Evolutionary conservation across 2,329 filamentous ascomycete genomes (phyloP).

Genomic region (Cladosporium sp.): DNA sequence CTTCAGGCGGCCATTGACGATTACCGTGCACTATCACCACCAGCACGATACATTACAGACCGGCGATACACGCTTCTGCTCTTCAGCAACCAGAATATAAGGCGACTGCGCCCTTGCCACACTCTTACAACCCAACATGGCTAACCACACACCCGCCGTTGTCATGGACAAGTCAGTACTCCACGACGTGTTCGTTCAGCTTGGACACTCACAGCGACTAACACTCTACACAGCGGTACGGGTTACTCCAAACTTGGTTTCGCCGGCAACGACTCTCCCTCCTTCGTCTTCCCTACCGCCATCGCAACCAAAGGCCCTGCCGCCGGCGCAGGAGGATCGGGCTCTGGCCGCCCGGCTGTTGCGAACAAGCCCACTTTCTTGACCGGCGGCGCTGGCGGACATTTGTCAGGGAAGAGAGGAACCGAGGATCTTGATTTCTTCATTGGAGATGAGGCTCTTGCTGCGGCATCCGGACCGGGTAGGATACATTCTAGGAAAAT

Average conservation of each 20-base stretch:
- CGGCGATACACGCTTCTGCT: not conserved
- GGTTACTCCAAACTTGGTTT: constrained; percentile 99
- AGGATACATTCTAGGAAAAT: constrained; percentile 29
- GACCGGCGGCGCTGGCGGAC: constrained; percentile 82
- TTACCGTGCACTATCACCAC: not conserved
- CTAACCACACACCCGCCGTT: constrained; percentile 99
- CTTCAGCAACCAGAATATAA: not conserved
- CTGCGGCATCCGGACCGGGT: constrained; percentile 81
- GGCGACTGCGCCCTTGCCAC: constrained; percentile 2
- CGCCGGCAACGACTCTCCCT: constrained; percentile 97
- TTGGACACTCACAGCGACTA: constrained; percentile 22
- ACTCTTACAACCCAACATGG: constrained; percentile 61
- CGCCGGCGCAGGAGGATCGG: constrained; percentile 67
- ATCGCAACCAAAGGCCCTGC: constrained; percentile 88
- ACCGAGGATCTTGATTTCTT: constrained; percentile 99
- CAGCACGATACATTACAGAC: not conserved
- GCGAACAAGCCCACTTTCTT: constrained; percentile 95
- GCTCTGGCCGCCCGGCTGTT: constrained; percentile 84
- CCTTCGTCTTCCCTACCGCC: constrained; percentile 97
- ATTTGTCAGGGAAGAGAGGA: constrained; percentile 87
- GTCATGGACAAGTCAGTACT: constrained; percentile 99
- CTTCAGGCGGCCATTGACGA: constrained; percentile 16
- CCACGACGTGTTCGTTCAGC: not conserved
- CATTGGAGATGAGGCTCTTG: constrained; percentile 93
- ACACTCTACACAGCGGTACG: constrained; percentile 73